phyloP scores from a whole-genome alignment of 2,329 filamentous ascomycete genomes.

The Alternaria ventricosa region DNA sequence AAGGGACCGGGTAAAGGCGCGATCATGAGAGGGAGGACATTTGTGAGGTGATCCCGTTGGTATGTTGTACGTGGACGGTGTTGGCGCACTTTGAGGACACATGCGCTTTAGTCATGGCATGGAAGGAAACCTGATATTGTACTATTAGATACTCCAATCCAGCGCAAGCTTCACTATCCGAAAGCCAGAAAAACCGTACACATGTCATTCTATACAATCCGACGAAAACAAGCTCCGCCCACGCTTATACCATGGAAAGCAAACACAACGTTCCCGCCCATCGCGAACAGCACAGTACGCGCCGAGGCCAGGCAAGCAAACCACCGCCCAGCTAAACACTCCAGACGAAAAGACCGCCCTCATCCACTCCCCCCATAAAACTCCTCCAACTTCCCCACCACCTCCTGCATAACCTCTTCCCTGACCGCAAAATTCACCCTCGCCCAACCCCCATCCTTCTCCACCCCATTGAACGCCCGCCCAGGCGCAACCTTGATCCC shows the following conservation, averaged over 20 bases:
- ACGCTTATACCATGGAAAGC: not conserved
- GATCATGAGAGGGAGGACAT: not conserved
- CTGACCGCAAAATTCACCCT: constrained; percentile 32
- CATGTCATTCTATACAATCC: too few species aligned
- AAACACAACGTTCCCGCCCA: not conserved
- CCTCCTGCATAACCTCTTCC: constrained; percentile 21
- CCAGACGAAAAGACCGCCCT: not conserved
- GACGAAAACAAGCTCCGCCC: not conserved
- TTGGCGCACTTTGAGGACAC: not conserved
- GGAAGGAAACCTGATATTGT: not conserved
- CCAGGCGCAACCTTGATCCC: constrained; percentile 30
- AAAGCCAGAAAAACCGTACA: not conserved
- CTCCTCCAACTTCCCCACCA: constrained; percentile 17
- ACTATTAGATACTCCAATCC: not conserved
- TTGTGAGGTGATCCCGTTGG: not conserved
- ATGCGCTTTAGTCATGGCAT: not conserved
- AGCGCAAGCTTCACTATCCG: not conserved
- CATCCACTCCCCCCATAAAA: constrained; percentile 14
- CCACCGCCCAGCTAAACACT: not conserved
- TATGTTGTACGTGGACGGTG: not conserved
- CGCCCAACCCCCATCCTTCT: constrained; percentile 39
- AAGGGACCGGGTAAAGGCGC: not conserved
- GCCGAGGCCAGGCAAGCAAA: not conserved
- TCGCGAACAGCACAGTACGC: not conserved
- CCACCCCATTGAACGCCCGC: constrained; percentile 28